Percentiles rank a stretch among this genome's conserved stretches.
Evolutionary conservation across 73 alveolate genomes (phyloP).

Genomic region (Paramecium biaurelia): DNA sequence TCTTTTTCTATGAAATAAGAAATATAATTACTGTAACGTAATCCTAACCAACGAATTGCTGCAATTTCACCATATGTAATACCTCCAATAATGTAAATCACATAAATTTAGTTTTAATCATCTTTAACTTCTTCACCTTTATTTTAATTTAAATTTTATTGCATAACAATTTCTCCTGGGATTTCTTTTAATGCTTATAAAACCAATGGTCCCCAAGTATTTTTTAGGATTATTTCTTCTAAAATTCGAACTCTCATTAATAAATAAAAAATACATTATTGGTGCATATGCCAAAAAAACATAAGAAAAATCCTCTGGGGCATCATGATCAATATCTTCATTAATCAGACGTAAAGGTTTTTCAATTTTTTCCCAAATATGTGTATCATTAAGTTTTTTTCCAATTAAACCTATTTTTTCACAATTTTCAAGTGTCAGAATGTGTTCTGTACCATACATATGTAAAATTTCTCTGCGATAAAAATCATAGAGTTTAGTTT

Average conservation of each 20-base stretch:
- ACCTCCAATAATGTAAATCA: constrained; percentile 79
- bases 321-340: constrained; percentile 61
- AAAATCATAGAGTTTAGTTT: constrained; percentile 54
- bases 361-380: constrained; percentile 32
- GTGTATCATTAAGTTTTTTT: constrained; percentile 49
- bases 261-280: constrained; percentile 41
- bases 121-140: constrained; percentile 19
- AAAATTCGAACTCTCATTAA: constrained; percentile 24
- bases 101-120: constrained; percentile 32
- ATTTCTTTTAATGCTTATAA: constrained; percentile 29
- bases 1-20: not conserved
- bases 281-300: constrained; percentile 72
- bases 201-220: not conserved
- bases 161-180: constrained; percentile 53
- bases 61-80: constrained; percentile 84
- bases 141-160: not conserved
- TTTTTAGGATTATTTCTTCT: not conserved
- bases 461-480: constrained; percentile 60
- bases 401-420: constrained; percentile 62
- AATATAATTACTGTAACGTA: not conserved
- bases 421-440: constrained; percentile 50
- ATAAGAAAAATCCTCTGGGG: constrained; percentile 63
- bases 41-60: not conserved
- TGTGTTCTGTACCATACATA: constrained; percentile 55
- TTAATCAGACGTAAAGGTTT: constrained; percentile 57